Base-by-base conservation (phyloP, 1,284 basidiomycete species). In the Cystobasidium slooffiae region DNA sequence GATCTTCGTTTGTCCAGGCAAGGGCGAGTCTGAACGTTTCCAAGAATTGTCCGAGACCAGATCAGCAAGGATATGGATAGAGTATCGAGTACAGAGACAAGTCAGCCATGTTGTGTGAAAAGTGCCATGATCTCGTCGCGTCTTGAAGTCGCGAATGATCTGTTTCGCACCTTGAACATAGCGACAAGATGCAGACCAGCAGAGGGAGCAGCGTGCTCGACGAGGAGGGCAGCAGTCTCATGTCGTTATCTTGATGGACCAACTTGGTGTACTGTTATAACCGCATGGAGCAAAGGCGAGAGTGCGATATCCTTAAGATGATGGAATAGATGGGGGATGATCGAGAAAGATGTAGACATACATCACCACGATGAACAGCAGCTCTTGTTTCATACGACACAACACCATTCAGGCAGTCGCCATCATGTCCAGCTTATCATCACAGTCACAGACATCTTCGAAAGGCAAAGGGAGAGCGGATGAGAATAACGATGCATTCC, bases 1-100 rank as follows among this genome's bases (percentile, higher is more conserved):
- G 79, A 65, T 80, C 79, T 69, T 80, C 78, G 52, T 75, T 77
- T 56, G 77, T 77, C 79, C 79, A 80, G 12, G 76, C 78, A 64
- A 77, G 72, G 6, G 74, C 77, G 67, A 77, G 76, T 72, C 44
- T 59, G 44, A 20, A 22, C 10, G 9, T 31, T 9, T 9, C 37
- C 39, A 43, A 18, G 14, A 43, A 3, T 31, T 31, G 31, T 31
- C 39, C 16, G 18, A 43, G 37, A 1, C 39, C 10, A 49, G 2
- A 49, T 14, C 6, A 20, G 53, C 22, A 58, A 51, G 2, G 2
- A 51, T 2, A n/a, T 41, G 51, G 39, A 12, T n/a, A 52, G 41
- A 31, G 24, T 24, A 22, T 22, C 49, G 18, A 53, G 37, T 20
- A 47, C 18, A 18, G 39, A 39, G 37, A 14, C 12, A 12, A 14